Conservation (phyloP, 768 basidiomycete species). For the Suillus alpinus region DNA sequence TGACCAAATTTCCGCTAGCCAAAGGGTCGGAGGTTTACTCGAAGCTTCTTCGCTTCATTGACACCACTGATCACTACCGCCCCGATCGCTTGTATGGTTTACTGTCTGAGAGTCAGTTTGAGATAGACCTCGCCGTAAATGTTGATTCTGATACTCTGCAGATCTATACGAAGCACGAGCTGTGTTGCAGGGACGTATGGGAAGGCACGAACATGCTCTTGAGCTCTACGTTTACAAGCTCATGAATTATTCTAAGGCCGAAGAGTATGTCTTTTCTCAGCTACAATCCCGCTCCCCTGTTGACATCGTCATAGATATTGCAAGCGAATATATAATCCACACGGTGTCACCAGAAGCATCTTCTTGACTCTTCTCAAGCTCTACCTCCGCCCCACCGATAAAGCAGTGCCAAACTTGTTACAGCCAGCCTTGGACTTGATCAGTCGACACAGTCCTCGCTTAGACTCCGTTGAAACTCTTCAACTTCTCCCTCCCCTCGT, state of each 20-base stretch:
- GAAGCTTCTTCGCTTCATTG: conserved; percentile 79
- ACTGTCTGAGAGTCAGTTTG: conserved; percentile 75
- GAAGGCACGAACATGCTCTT: conserved; percentile 91
- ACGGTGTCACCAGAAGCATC: conserved; percentile 54
- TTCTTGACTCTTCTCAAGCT: conserved; percentile 85
- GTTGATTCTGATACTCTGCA: conserved; percentile 25
- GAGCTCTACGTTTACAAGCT: conserved; percentile 91
- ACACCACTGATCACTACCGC: conserved; percentile 63
- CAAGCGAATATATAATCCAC: conserved; percentile 69
- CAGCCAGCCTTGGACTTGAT: conserved; percentile 87
- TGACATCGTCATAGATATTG: conserved; percentile 66
- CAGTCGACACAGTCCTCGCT: conserved; percentile 73
- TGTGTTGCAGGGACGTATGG: conserved; percentile 83
- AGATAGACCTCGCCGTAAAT: neutral
- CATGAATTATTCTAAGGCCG: conserved; percentile 81
- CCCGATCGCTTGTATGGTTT: conserved; percentile 77
- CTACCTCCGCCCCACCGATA: conserved; percentile 74
- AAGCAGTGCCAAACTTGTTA: conserved; percentile 55
- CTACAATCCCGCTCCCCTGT: neutral
- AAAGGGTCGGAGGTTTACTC: conserved; percentile 49
- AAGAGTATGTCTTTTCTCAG: conserved; percentile 57
- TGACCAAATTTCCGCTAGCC: conserved; percentile 33
- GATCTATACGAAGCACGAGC: conserved; percentile 92
- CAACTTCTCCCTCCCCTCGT: conserved; percentile 89
- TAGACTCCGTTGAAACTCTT: conserved; percentile 81